Conservation (phyloP, 345 rosid genomes). For the Syzygium oleosum region DNA sequence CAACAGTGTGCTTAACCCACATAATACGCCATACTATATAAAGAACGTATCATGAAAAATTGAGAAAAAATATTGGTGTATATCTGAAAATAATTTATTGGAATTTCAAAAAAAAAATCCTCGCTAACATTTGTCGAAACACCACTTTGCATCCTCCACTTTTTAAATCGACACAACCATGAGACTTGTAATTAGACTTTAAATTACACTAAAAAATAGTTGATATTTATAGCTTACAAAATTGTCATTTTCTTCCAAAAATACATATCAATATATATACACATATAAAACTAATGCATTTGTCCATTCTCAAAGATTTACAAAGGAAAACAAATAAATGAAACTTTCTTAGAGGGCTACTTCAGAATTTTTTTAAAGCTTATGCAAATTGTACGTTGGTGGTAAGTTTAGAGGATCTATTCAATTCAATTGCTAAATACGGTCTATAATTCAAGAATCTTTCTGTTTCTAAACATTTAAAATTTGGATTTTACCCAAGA, state of each 20-base stretch:
- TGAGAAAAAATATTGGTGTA: neutral
- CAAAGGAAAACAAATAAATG: neutral
- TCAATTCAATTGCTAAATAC: neutral
- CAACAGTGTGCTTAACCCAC: neutral
- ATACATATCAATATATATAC: neutral
- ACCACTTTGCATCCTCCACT: neutral
- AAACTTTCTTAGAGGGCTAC: neutral
- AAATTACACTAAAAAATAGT: neutral
- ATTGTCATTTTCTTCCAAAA: neutral
- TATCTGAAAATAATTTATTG: too few species aligned
- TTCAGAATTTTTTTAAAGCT: neutral
- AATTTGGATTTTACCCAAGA: neutral
- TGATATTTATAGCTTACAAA: too few species aligned
- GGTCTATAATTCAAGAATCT: neutral
- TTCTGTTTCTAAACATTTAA: neutral
- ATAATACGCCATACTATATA: neutral
- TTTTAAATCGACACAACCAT: neutral
- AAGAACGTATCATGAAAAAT: neutral
- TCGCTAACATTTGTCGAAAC: neutral
- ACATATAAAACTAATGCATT: neutral
- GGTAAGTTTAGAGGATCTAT: neutral
- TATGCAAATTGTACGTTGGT: neutral
- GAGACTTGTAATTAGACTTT: neutral
- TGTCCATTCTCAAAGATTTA: neutral
- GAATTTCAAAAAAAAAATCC: neutral